phyloP scores from a whole-genome alignment of 2,329 filamentous ascomycete species.

The Scolecobasidium constrictum region DNA sequence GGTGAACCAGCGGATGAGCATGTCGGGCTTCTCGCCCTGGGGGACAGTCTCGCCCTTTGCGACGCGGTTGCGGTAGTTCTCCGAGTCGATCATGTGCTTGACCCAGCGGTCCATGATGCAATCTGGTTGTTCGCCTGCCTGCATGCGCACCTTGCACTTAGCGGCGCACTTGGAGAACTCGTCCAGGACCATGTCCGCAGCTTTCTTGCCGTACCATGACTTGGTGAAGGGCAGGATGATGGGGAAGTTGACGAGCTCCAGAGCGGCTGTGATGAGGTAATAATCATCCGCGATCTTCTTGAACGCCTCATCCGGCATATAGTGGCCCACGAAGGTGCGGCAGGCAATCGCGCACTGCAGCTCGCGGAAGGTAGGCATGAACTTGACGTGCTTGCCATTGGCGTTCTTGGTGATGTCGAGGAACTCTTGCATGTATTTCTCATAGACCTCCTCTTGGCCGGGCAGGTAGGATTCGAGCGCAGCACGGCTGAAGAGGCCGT shows the following conservation, averaged over 20 bases:
- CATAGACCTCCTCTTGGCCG: constrained; percentile 85
- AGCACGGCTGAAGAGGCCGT: constrained; percentile 84
- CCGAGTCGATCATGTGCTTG: constrained; percentile 74
- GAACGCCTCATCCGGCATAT: constrained; percentile 80
- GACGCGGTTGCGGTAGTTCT: constrained; percentile 68
- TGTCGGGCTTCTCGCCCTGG: constrained; percentile 66
- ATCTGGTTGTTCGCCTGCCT: constrained; percentile 70
- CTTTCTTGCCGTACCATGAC: constrained; percentile 96
- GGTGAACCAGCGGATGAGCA: constrained; percentile 73
- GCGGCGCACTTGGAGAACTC: constrained; percentile 88
- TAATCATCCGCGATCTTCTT: constrained; percentile 96
- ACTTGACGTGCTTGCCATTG: constrained; percentile 64
- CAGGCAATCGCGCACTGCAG: constrained; percentile 90
- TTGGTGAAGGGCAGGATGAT: constrained; percentile 92
- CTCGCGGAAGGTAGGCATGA: constrained; percentile 88
- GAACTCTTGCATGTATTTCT: constrained; percentile 73
- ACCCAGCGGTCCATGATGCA: constrained; percentile 98
- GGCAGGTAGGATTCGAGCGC: constrained; percentile 83
- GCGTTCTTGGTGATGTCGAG: constrained; percentile 59
- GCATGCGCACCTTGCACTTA: constrained; percentile 88
- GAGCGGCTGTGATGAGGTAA: constrained; percentile 87
- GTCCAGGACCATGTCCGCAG: constrained; percentile 78
- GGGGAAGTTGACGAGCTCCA: constrained; percentile 97
- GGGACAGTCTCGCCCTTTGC: constrained; percentile 60
- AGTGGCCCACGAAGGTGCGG: constrained; percentile 94